Percentiles rank a stretch among this genome's conserved stretches.
Conservation (phyloP, 1,284 basidiomycete species). For the Cerioporus squamosus region DNA sequence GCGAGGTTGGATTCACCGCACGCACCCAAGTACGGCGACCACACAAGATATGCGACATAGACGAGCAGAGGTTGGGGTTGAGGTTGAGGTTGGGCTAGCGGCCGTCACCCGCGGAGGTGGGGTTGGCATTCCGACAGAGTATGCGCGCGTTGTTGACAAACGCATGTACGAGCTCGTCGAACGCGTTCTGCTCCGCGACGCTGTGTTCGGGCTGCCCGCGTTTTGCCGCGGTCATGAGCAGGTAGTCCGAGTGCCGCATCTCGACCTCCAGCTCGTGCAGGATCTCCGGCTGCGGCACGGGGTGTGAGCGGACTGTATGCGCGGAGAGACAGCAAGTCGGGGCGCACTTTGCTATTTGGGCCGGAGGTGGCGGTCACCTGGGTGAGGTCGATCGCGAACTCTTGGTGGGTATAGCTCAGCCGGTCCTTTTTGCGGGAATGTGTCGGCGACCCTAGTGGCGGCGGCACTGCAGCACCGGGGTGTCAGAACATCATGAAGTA, state of each 20-base stretch:
- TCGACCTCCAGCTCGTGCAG: conserved; percentile 78
- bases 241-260: conserved; percentile 62
- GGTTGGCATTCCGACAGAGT: conserved; percentile 64
- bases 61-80: no score
- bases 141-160: conserved; percentile 83
- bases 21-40: no score
- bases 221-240: conserved; percentile 61
- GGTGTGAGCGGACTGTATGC: conserved; percentile 12
- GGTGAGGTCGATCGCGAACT: conserved; percentile 92
- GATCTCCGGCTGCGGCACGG: conserved; percentile 57
- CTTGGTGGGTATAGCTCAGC: conserved; percentile 91
- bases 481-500: no score
- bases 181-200: conserved; percentile 69
- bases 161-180: conserved; percentile 79
- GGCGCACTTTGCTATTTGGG: conserved; percentile 52
- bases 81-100: no score
- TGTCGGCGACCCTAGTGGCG: conserved; percentile 61
- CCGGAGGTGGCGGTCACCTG: conserved; percentile 72
- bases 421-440: conserved; percentile 85
- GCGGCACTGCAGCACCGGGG: conserved; percentile 45
- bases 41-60: no score
- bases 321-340: no score
- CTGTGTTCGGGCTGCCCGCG: conserved; percentile 59
- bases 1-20: no score
- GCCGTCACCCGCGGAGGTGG: conserved; percentile 27